Conservation (phyloP, 176 grass and related monocot genomes). For the Dendrocalamus sinicus region DNA sequence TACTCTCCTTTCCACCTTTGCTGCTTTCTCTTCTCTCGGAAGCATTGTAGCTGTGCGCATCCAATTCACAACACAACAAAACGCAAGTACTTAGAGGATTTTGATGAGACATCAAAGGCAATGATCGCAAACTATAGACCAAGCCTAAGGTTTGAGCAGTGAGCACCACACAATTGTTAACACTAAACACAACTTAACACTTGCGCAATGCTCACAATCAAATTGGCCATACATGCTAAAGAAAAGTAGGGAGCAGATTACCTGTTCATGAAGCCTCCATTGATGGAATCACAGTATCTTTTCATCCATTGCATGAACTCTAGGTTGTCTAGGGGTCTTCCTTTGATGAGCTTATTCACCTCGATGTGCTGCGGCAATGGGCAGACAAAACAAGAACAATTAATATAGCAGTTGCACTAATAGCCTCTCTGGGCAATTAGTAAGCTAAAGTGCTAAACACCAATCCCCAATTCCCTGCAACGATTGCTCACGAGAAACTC, state of each 20-base stretch:
- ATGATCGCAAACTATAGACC: too few species aligned
- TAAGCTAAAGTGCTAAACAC: not conserved
- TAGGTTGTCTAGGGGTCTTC: slow-evolving; percentile 85
- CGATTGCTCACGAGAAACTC: not conserved
- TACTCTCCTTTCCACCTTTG: slow-evolving; percentile 89
- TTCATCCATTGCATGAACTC: slow-evolving; percentile 99
- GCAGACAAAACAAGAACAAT: not conserved
- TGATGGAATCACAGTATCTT: slow-evolving; percentile 83
- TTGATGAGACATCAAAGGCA: not conserved
- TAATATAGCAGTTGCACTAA: not conserved
- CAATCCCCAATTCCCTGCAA: not conserved
- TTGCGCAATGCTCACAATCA: not conserved
- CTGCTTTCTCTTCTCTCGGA: slow-evolving; percentile 81
- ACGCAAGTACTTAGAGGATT: not conserved
- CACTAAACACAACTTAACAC: not conserved
- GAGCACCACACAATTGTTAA: not conserved
- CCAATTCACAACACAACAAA: not conserved
- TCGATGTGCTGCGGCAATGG: slow-evolving; percentile 74
- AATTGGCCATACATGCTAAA: not conserved
- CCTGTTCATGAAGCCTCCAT: slow-evolving; percentile 58
- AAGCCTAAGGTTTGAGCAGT: not conserved
- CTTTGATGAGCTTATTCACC: slow-evolving; percentile 91
- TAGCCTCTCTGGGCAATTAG: not conserved
- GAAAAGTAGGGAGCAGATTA: slow-evolving; percentile 31
- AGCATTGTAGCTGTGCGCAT: slow-evolving; percentile 68